Evolutionary conservation across 306 rosid genomes (phyloP), one percentile per base, ranked within the genome.

Genomic region (Cucumis cinereus): DNA sequence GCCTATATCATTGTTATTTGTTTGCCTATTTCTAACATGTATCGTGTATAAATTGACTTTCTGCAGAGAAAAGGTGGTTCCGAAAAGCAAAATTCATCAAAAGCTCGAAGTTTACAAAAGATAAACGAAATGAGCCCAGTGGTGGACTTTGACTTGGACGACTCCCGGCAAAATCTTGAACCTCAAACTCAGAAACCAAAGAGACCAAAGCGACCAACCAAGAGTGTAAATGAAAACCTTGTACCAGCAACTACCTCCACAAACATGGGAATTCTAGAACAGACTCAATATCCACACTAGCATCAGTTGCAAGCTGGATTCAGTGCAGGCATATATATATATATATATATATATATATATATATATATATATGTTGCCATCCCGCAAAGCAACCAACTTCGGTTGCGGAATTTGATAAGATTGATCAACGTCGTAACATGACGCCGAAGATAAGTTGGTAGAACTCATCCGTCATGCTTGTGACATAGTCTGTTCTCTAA

Each of bases 151-250:
- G 91, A 88, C 50, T 52, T 84, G 83, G 91, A 86, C 35, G 93
- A 86, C 77, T 24, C 69, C 64, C 47, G 52, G 67, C 68, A 63
- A 81, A 85, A 76, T 74, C 58, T 81, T 4, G 96, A 92, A 78
- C 76, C 79, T 28, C 80, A 53, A 43, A 70, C 59, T 70, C 83
- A 79, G 77, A 94, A 81, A 81, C 85, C 89, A 23, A 89, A 85
- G 83, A 83, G 97, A 81, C 91, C 87, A 3, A 94, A 90, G 86
- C 85, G 96, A 77, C 80, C 79, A 50, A 92, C 87, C 84, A 92
- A 90, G 84, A 88, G 84, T 47, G 85, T 85, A 57, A 89, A 84
- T 73, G 95, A 87, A 33, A 86, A 79, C 80, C 87, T 83, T 74
- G 93, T 90, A 74, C 96, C 87, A 4, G 80, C 79, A 63, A 78